Base-by-base conservation (phyloP, 257 asterid genomes). In the Avicennia marina region DNA sequence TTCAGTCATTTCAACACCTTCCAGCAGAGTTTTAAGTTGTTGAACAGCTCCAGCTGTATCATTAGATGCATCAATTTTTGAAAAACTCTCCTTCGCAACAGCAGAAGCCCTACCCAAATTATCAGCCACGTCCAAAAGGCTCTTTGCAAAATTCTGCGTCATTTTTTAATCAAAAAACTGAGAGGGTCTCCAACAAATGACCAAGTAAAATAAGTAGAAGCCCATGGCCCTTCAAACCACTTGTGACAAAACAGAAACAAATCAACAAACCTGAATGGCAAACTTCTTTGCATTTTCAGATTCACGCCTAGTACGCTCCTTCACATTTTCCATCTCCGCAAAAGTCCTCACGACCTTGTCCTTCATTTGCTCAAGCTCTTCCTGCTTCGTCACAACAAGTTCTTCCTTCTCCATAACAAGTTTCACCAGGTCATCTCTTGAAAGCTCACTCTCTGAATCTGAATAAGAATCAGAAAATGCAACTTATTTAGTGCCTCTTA, bases 1-100 rank as follows among this genome's bases (percentile, higher is more conserved):
- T 33, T 93, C 99, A 42, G 99, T 93, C 97, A 93, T 89, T 67
- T 89, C 99, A 62, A 93, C 97, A 69, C 99, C 99, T 72, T 84
- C 90, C 11, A 93, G 82, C 53, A 93, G 97, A 29, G 83, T 76
- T 69, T 73, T 93, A 53, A 93, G 84, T 58, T 86, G 97, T 38
- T 79, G 83, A 58, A 78, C 85, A 62, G 95, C 82, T 64, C 91
- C 97, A 53, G 75, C 69, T 33, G 80, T 70, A 65, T 84, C 94
- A 53, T 71, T 63, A 54, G 94, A 69, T 36, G 75, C 57, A 64
- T 93, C 95, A 32, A 89, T 72, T 56, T 89, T 86, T 2, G 84
- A 71, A 45, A 74, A 89, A 69, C 95, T 84, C 56, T 74, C 91
- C 76, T 84, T 93, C 45, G 94, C 97, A 58, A 86, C 82, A 66